These are phyloP conservation scores for Pseudocercospora macadamiae DNA, from an alignment of 2,329 filamentous ascomycete genomes.

Conservation along the genomic window DNA sequence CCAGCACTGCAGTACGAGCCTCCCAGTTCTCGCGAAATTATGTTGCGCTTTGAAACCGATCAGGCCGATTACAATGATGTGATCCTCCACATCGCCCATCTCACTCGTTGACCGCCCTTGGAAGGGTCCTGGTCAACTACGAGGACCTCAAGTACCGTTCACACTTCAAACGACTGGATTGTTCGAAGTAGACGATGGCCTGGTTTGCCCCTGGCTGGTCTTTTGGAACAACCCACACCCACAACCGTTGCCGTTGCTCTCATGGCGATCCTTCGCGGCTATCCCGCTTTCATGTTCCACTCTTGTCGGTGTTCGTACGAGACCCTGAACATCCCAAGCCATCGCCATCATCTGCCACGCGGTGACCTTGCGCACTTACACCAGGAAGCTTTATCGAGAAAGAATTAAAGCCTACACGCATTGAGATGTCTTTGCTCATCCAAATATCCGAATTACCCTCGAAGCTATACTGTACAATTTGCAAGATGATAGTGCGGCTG, in stretches of 20 bases:
- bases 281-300: not conserved
- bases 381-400: not conserved
- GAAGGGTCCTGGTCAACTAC: not conserved
- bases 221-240: not conserved
- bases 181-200: not conserved
- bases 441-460: too few relatives aligned
- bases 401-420: not conserved
- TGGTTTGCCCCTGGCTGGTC: not conserved
- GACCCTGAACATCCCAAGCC: not conserved
- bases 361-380: not conserved
- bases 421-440: not conserved
- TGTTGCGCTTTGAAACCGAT: slow-evolving; percentile 2
- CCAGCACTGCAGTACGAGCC: not conserved
- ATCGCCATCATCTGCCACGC: not conserved
- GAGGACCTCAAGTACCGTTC: not conserved
- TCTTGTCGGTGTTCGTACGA: not conserved
- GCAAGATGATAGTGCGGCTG: too few relatives aligned
- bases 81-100: slow-evolving; percentile 4
- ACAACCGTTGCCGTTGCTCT: not conserved
- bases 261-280: not conserved
- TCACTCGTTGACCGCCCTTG: not conserved
- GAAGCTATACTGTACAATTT: too few relatives aligned
- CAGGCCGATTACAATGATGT: not conserved
- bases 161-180: not conserved
- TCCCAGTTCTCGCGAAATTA: not conserved